phyloP scores from a whole-genome alignment of 495 filamentous ascomycete genomes.

The Daldinia loculata region DNA sequence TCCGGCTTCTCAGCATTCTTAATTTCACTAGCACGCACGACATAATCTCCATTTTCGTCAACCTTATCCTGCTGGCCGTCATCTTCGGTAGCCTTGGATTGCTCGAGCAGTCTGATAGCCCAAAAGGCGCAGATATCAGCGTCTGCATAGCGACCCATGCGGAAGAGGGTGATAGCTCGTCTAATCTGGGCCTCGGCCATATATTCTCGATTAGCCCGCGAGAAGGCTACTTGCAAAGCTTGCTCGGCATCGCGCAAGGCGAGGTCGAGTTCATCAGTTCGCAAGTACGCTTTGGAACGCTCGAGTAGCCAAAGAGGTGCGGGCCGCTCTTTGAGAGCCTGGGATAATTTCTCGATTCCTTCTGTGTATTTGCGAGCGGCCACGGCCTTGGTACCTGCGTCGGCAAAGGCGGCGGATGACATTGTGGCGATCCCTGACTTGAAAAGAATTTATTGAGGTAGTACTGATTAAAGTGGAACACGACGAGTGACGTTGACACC shows the following conservation, averaged over 20 bases:
- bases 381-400: slow-evolving; percentile 66
- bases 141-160: slow-evolving; percentile 77
- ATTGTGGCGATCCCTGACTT: slow-evolving; percentile 6
- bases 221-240: slow-evolving; percentile 71
- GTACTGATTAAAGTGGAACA: background rate
- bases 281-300: slow-evolving; percentile 83
- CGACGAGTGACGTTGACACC: background rate
- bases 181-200: slow-evolving; percentile 85
- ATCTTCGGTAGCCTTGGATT: slow-evolving; percentile 50
- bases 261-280: slow-evolving; percentile 58
- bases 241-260: slow-evolving; percentile 84
- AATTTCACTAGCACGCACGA: slow-evolving; percentile 42
- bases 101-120: slow-evolving; percentile 65
- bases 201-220: slow-evolving; percentile 80
- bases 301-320: slow-evolving; percentile 87
- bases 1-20: slow-evolving; percentile 41
- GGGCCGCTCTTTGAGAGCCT: slow-evolving; percentile 72
- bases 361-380: slow-evolving; percentile 65
- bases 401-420: slow-evolving; percentile 45
- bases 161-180: slow-evolving; percentile 76
- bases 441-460: background rate
- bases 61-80: slow-evolving; percentile 53
- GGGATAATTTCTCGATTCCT: slow-evolving; percentile 78
- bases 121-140: slow-evolving; percentile 75
- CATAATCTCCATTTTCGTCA: slow-evolving; percentile 53